Evolutionary conservation across 2,329 filamentous ascomycete genomes (phyloP), one percentile per base, ranked within the genome.

Genomic region (Pseudonectria foliicola): DNA sequence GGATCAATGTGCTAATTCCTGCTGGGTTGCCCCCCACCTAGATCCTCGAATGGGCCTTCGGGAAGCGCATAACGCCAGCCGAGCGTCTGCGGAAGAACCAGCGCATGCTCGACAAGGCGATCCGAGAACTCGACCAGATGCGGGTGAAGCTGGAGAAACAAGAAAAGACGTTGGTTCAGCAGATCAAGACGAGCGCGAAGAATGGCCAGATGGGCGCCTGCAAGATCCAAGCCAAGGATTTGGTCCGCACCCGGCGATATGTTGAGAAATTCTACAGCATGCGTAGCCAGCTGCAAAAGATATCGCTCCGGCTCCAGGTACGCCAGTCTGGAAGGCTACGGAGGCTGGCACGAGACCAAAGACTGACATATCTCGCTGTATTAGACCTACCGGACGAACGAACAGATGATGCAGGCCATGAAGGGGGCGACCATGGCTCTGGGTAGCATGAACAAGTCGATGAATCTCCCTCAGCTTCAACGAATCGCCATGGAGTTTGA

Each of bases 391-490:
- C 81, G 92, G 46, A 95, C 89, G 48, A 98, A 98, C 62, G 92
- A 98, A 62, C 90, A 96, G 64, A 98, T 98, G 92, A 95, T 95
- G 89, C 87, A 95, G 63, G 92, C 89, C 7, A 96, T 98, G 92
- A 98, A 95, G 64, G 92, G 92, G 24, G 92, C 92, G 4, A 96
- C 92, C 2, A 80, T 82, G 63, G 81, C 95, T 3, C 70, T 98
- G 7, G 88, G 89, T 35, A 93, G 85, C 66, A 98, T 98, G 92
- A 98, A 98, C 63, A 77, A 85, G 46, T 86, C 86, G 45, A 96
- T 96, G 89, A 96, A 98, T 57, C 77, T 98, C 3, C 92, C 92
- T 1, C 88, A 88, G 13, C 70, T 98, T 24, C 90, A 96, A 61
- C 80, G 90, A 38, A 98, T 98, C 57, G 90, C 92, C 13, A 95